Evolutionary conservation across 2,329 filamentous ascomycete species (phyloP), one percentile per base, ranked within the genome.

Genomic region (Cucurbitaria berberidis): DNA sequence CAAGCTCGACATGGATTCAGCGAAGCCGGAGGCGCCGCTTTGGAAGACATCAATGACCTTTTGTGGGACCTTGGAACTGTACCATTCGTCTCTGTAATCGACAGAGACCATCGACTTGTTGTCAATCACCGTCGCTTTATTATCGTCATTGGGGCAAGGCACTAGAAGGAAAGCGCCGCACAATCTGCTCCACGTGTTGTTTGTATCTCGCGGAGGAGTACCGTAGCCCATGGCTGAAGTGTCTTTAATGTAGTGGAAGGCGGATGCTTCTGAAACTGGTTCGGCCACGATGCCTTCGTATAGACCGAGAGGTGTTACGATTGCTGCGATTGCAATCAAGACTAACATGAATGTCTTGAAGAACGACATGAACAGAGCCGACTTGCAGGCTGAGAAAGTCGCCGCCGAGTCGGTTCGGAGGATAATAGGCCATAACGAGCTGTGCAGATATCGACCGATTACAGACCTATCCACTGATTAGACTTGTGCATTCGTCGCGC

Each of bases 251-350:
- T 81, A 80, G 18, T 65, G 24, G 51, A 82, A 81, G 7, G 61
- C 26, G 0, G 62, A 41, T 0, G 55, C 21, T 1, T 59, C 48
- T 9, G 59, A 53, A 2, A 64, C 51, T 0, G 47, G 45, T 1
- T 64, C 64, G 6, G 48, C 43, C 1, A 66, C 66, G 29, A 80
- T 57, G 4, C 67, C 61, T n/a, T 81, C 74, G 41, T 77, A 77
- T 0, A 82, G 65, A 2, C 80, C 80, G 4, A 82, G 63, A 0
- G 80, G 80, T 0, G 79, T 81, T 3, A 81, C 65, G 5, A 81
- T 69, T n/a, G 77, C 74, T 1, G 80, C 73, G 13, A 81, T 51
- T 0, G 76, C 69, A 3, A 77, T 64, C 27, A 9, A 80, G 46
- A 16, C 73, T 24, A 73, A 47, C 47, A 48, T 51, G 39, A 53